Evolutionary conservation across 2,329 filamentous ascomycete species (phyloP), one percentile per base, ranked within the genome.

Genomic region (Cercospora janseana): DNA sequence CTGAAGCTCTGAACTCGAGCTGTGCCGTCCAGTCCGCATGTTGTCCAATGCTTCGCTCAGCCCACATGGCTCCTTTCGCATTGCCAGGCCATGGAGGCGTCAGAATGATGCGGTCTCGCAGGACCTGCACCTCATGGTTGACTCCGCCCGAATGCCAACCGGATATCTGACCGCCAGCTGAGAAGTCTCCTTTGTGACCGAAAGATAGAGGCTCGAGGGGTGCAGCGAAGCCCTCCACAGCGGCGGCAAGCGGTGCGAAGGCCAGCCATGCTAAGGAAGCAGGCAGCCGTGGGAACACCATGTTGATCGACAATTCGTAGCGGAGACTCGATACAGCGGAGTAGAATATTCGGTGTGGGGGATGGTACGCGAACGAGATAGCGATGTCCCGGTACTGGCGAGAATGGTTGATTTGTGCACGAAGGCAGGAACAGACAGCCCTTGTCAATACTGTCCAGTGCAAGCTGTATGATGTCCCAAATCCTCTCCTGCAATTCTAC

Each of bases 101-200:
- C 50, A 98, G 80, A 67, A 98, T 87, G 52, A 97, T 67, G 68
- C 91, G 89, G 76, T 97, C 92, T 59, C 90, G 95, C 52, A 96
- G 81, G 56, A 84, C 66, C 57, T 80, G 75, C 46, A 81, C 77
- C 9, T 72, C 66, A 64, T 79, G 77, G 47, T 78, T 78, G 58
- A 81, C 77, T 47, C 78, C 77, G 43, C 71, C 73, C 23, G 79
- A 60, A 35, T 70, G 66, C 75, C 78, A 85, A 56, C 79, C 79
- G 2, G 80, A 78, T 40, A 85, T 73, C 27, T 66, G 69, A 54
- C 73, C 70, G 60, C 82, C 77, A 32, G 80, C 78, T 43, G 86
- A 86, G 72, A 93, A 81, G 61, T 83, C 85, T 58, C 59, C 80
- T 61, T 78, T 76, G 64, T 87, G 80, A 28, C 89, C 89, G 67